phyloP scores from a whole-genome alignment of 2,329 filamentous ascomycete species.

The Penicillium verrucosum region DNA sequence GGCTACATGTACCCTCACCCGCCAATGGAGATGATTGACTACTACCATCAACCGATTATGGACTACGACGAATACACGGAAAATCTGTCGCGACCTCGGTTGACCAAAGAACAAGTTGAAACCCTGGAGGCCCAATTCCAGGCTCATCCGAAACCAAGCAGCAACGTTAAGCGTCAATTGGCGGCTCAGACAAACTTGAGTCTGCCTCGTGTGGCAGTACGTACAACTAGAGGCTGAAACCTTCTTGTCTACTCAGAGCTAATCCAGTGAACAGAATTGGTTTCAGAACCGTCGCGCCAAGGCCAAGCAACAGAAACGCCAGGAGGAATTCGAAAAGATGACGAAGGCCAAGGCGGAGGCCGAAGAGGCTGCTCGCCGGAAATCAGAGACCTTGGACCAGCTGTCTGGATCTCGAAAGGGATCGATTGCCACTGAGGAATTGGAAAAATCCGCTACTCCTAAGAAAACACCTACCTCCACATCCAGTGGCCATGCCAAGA shows the following conservation, averaged over 20 bases:
- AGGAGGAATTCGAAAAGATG: constrained; percentile 49
- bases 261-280: constrained; percentile 45
- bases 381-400: constrained; percentile 27
- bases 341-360: constrained; percentile 40
- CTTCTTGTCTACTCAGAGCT: not conserved
- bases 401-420: constrained; percentile 23
- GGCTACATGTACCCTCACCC: constrained; percentile 38
- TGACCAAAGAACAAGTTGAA: constrained; percentile 53
- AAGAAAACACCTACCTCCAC: constrained; percentile 26
- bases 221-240: constrained; percentile 20
- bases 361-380: constrained; percentile 34
- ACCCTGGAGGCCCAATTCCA: constrained; percentile 50
- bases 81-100: constrained; percentile 47
- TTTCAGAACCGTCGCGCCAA: constrained; percentile 53
- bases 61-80: constrained; percentile 49
- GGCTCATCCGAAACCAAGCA: constrained; percentile 50
- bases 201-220: constrained; percentile 49
- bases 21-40: constrained; percentile 45
- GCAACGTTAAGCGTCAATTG: constrained; percentile 49
- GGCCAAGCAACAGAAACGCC: constrained; percentile 50
- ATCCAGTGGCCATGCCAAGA: constrained; percentile 3
- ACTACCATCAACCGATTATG: constrained; percentile 41
- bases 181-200: constrained; percentile 49
- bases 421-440: constrained; percentile 22
- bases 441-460: constrained; percentile 26